Conservation (phyloP, 2,329 filamentous ascomycete species). For the Fusarium abutilonis region DNA sequence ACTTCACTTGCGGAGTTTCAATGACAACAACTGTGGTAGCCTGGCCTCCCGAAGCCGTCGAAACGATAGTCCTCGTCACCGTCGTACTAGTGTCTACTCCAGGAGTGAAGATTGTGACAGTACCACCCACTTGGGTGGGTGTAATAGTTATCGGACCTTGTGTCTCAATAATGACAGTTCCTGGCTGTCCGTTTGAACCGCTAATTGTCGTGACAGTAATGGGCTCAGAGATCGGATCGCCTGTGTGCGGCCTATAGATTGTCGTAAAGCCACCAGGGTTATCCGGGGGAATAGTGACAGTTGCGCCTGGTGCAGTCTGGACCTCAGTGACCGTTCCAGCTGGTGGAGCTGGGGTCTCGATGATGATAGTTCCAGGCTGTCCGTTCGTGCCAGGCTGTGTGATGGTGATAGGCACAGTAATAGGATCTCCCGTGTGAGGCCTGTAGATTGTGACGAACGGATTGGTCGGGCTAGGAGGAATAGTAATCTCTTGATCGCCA, state of each 20-base stretch:
- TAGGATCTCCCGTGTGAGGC: slow-evolving; percentile 26
- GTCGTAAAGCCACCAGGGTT: slow-evolving; percentile 18
- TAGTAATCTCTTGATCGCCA: slow-evolving; percentile 21
- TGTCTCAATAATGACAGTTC: slow-evolving; percentile 34
- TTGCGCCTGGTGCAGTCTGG: slow-evolving; percentile 8
- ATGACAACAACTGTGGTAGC: slow-evolving; percentile 18
- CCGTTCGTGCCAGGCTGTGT: slow-evolving; percentile 28
- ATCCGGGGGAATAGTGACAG: slow-evolving; percentile 21
- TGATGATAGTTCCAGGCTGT: slow-evolving; percentile 31
- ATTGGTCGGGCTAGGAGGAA: slow-evolving; percentile 28
- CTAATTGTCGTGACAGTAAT: slow-evolving; percentile 28
- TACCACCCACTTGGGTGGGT: slow-evolving; percentile 14
- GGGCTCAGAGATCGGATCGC: slow-evolving; percentile 20
- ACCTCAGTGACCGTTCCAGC: slow-evolving; percentile 14
- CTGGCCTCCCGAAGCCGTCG: slow-evolving; percentile 12
- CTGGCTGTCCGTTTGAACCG: slow-evolving; percentile 27
- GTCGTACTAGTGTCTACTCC: slow-evolving; percentile 19
- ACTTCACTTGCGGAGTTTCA: slow-evolving; percentile 21
- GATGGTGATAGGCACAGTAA: slow-evolving; percentile 32
- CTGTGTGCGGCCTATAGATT: slow-evolving; percentile 27
- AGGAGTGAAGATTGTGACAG: slow-evolving; percentile 28
- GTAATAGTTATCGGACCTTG: slow-evolving; percentile 26
- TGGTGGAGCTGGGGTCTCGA: slow-evolving; percentile 23
- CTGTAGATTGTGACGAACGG: slow-evolving; percentile 32
- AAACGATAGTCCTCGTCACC: slow-evolving; percentile 18